These are phyloP conservation scores for Solanum gracilifrons DNA, from an alignment of 257 asterid species.

Conservation along the genomic window DNA sequence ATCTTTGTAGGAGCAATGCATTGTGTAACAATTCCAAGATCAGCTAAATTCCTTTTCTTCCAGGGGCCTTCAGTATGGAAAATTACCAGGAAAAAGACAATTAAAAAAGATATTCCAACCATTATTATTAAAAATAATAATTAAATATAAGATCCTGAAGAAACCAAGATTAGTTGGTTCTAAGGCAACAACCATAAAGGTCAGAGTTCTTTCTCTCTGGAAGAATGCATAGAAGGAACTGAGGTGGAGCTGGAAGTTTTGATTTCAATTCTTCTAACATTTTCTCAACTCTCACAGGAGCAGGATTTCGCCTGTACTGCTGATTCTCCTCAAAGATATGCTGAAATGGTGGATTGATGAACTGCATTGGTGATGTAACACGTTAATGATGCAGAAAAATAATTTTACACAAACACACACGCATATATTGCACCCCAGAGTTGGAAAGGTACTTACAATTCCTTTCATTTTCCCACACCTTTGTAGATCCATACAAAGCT, in stretches of 20 bases:
- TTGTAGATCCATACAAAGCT: slow-evolving; percentile 14
- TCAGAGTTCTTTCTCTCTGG: slow-evolving; percentile 61
- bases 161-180: not conserved
- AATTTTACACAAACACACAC: not conserved
- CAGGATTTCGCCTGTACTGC: slow-evolving; percentile 30
- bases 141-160: not conserved
- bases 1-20: slow-evolving; percentile 52
- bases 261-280: slow-evolving; percentile 29
- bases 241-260: slow-evolving; percentile 37
- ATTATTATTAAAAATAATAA: not conserved
- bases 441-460: slow-evolving; percentile 31
- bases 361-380: slow-evolving; percentile 9
- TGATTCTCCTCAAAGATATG: slow-evolving; percentile 25
- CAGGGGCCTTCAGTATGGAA: slow-evolving; percentile 51
- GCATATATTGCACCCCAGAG: not conserved
- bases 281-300: slow-evolving; percentile 43
- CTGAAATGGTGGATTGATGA: slow-evolving; percentile 9
- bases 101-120: not conserved
- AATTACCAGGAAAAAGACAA: not conserved
- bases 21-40: slow-evolving; percentile 49
- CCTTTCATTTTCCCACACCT: slow-evolving; percentile 53
- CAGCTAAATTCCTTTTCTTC: slow-evolving; percentile 51
- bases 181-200: slow-evolving; percentile 39
- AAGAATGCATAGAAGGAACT: slow-evolving; percentile 51
- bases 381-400: not conserved